A percentile compares a stretch with the other conserved stretches of the same genome.
Conservation (phyloP, 768 basidiomycete species). For the Russula brevipes region DNA sequence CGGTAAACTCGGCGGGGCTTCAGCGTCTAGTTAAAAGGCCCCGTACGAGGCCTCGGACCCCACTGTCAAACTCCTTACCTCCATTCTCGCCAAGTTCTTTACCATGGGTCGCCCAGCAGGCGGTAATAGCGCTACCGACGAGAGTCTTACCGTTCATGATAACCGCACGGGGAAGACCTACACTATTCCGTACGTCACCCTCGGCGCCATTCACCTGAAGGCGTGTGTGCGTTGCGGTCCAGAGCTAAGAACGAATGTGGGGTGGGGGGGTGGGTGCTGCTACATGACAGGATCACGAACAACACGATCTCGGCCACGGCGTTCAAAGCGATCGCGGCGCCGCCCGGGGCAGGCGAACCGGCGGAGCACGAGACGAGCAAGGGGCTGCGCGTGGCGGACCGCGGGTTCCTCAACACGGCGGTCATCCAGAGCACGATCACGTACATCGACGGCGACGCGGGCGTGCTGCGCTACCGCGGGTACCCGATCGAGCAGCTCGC, state of each 20-base stretch:
- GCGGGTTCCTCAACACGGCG: slow-evolving; percentile 79
- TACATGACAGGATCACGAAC: slow-evolving; percentile 57
- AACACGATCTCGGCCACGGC: slow-evolving; percentile 76
- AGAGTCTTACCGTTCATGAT: slow-evolving; percentile 62
- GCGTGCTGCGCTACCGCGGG: slow-evolving; percentile 73
- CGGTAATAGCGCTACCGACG: slow-evolving; percentile 4
- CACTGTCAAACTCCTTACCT: neutral
- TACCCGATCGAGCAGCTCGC: slow-evolving; percentile 93
- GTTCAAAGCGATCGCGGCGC: slow-evolving; percentile 71
- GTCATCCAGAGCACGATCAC: slow-evolving; percentile 79
- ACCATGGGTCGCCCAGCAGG: slow-evolving; percentile 21
- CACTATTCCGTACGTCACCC: slow-evolving; percentile 57
- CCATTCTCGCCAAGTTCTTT: neutral
- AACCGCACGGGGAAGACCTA: slow-evolving; percentile 81
- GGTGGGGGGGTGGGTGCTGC: neutral
- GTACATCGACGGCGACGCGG: slow-evolving; percentile 82
- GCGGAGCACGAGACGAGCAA: slow-evolving; percentile 81
- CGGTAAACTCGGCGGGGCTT: neutral
- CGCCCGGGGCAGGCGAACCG: slow-evolving; percentile 51
- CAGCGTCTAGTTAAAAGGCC: neutral
- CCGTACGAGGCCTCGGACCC: neutral
- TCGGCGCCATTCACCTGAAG: neutral
- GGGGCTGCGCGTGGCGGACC: slow-evolving; percentile 73
- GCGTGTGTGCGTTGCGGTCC: neutral
- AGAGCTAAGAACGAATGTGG: neutral